Conservation (phyloP, 225 moss, liverwort and hornwort species). For the Physcomitrium patens region DNA sequence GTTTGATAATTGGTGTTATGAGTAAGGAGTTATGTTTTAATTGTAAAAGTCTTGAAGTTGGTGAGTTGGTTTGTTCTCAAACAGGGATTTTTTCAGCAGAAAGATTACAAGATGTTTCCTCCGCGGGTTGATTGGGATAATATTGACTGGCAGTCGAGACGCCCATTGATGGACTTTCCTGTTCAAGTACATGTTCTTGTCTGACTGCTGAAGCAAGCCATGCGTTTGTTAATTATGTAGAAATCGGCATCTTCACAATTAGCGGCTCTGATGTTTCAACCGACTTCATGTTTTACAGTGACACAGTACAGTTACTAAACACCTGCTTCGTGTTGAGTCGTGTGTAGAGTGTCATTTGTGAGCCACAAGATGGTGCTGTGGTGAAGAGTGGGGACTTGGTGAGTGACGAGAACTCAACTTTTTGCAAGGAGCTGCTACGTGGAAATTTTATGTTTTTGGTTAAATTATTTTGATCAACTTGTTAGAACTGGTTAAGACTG, state of each 20-base stretch:
- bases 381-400: slow-evolving; percentile 57
- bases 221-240: background rate
- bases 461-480: background rate
- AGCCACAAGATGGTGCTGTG: slow-evolving; percentile 58
- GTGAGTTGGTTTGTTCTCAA: slow-evolving; percentile 8
- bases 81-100: slow-evolving; percentile 80
- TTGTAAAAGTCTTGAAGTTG: background rate
- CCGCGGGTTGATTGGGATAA: slow-evolving; percentile 84
- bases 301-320: background rate
- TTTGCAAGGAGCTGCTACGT: slow-evolving; percentile 16
- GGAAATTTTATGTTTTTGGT: slow-evolving; percentile 4
- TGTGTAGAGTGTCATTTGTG: slow-evolving; percentile 76
- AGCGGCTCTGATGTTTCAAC: background rate
- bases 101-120: slow-evolving; percentile 86
- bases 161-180: slow-evolving; percentile 83
- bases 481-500: background rate
- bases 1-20: slow-evolving; percentile 10
- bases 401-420: slow-evolving; percentile 22
- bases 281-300: slow-evolving; percentile 16
- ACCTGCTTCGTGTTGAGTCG: slow-evolving; percentile 14
- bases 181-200: slow-evolving; percentile 56
- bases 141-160: slow-evolving; percentile 74
- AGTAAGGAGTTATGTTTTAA: background rate
- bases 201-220: background rate
- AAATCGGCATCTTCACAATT: background rate